Percentiles rank a stretch among this genome's conserved stretches.
Evolutionary conservation across 345 rosid species (phyloP).

Genomic region (Orychophragmus violaceus): DNA sequence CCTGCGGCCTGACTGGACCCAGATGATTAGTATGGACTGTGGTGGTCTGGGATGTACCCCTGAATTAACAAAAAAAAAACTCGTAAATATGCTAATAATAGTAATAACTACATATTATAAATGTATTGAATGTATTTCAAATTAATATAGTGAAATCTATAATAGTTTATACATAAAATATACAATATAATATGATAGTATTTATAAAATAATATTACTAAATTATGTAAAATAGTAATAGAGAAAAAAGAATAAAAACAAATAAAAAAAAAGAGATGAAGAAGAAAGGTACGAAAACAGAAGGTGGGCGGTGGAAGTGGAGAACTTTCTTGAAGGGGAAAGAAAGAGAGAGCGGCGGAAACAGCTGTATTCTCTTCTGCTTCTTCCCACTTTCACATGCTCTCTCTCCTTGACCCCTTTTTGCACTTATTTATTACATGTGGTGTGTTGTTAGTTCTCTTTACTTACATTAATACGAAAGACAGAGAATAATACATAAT

Average conservation of each 20-base stretch:
- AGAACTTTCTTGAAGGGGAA: constrained; percentile 27
- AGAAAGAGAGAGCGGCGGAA: constrained; percentile 30
- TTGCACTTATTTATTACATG: constrained; percentile 26
- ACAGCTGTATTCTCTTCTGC: constrained; percentile 23
- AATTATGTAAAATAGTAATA: too few relatives aligned
- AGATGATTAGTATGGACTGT: too few relatives aligned
- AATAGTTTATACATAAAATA: too few relatives aligned
- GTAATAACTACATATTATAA: too few relatives aligned
- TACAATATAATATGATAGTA: too few relatives aligned
- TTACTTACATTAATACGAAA: background rate
- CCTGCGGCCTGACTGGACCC: too few relatives aligned
- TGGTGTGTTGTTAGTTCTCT: constrained; percentile 15
- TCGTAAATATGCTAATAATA: too few relatives aligned
- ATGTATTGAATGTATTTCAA: too few relatives aligned
- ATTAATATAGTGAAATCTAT: too few relatives aligned
- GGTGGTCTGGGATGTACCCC: too few relatives aligned
- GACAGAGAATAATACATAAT: background rate
- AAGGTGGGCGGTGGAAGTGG: constrained; percentile 27
- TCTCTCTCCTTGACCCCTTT: background rate
- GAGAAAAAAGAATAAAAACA: background rate
- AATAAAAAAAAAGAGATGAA: background rate
- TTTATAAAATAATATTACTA: too few relatives aligned
- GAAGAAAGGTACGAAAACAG: constrained; percentile 7
- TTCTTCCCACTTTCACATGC: constrained; percentile 26
- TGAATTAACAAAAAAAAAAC: too few relatives aligned